These are phyloP conservation scores for Yamadazyma conglobata DNA, from an alignment of 1,139 yeast species.

Conservation along the genomic window DNA sequence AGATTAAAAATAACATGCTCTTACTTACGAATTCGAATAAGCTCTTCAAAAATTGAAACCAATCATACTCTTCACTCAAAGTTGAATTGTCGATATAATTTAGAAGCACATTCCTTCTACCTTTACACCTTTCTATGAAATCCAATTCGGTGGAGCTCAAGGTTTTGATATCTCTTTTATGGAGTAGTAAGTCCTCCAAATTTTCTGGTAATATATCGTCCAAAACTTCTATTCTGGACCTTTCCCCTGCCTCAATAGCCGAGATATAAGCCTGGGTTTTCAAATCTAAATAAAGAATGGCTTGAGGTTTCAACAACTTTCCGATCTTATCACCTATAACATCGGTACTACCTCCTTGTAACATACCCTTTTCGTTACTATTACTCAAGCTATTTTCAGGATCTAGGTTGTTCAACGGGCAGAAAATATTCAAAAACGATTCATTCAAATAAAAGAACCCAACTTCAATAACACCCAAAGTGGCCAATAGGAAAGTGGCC, in stretches of 20 bases:
- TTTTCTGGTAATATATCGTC: slow-evolving; percentile 74
- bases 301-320: slow-evolving; percentile 75
- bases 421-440: slow-evolving; percentile 78
- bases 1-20: slow-evolving; percentile 66
- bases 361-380: slow-evolving; percentile 31
- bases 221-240: slow-evolving; percentile 64
- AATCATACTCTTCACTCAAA: slow-evolving; percentile 34
- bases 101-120: slow-evolving; percentile 61
- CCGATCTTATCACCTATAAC: slow-evolving; percentile 43
- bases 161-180: slow-evolving; percentile 22
- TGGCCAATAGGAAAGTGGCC: slow-evolving; percentile 82
- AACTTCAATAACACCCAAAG: slow-evolving; percentile 77
- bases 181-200: slow-evolving; percentile 43
- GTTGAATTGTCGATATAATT: slow-evolving; percentile 44
- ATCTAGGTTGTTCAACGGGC: slow-evolving; percentile 54
- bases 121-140: slow-evolving; percentile 64
- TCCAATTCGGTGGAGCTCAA: slow-evolving; percentile 70
- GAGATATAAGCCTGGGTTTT: slow-evolving; percentile 95
- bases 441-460: slow-evolving; percentile 87
- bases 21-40: slow-evolving; percentile 74
- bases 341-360: slow-evolving; percentile 37
- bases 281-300: slow-evolving; percentile 73
- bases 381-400: slow-evolving; percentile 40
- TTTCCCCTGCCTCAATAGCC: slow-evolving; percentile 72
- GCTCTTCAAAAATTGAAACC: slow-evolving; percentile 48